Evolutionary conservation across 2,329 filamentous ascomycete genomes (phyloP), one percentile per base, ranked within the genome.

Genomic region (Hymenoscyphus salicellus): DNA sequence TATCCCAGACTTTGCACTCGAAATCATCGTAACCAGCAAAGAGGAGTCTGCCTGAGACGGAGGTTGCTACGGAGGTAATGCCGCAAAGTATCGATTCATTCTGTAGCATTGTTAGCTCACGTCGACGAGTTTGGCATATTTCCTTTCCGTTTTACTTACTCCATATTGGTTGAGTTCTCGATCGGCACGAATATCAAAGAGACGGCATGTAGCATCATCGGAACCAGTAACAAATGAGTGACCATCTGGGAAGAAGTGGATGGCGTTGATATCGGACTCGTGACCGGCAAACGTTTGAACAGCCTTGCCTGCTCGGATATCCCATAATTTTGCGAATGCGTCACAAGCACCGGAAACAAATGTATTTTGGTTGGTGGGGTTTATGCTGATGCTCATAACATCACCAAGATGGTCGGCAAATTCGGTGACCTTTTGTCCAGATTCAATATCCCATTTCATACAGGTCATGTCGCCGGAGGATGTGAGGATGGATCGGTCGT

Each of bases 1-100:
- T 88, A 79, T 99, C 95, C 95, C 95, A 99, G 66, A 98, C 95
- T 90, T 98, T 99, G 93, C 95, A 99, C 81, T 99, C 95, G 75
- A 97, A 99, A 77, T 99, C 95, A 75, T 99, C 95, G 75, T 99
- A 99, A 71, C 95, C 95, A 63, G 95, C 95, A 78, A 99, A 99
- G 49, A 99, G 83, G 74, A 99, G 83, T 77, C 95, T 88, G 65
- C 95, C 95, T 64, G 95, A 99, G 16, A 99, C 94, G 17, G 95
- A 99, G 73, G 96, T 98, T 65, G 94, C 95, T 58, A 99, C 95
- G 4, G 95, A 99, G 28, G 95, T 99, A 74, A 99, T 98, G 74
- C 95, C 95, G 77, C 95, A 99, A 61, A 97, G 87, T 73, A 97
- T 96, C 75, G 96, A 94, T 77, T 97, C 93, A 74, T 94, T 97